phyloP scores from a whole-genome alignment of 129 eudicot species.

The Flaveria trinervia region DNA sequence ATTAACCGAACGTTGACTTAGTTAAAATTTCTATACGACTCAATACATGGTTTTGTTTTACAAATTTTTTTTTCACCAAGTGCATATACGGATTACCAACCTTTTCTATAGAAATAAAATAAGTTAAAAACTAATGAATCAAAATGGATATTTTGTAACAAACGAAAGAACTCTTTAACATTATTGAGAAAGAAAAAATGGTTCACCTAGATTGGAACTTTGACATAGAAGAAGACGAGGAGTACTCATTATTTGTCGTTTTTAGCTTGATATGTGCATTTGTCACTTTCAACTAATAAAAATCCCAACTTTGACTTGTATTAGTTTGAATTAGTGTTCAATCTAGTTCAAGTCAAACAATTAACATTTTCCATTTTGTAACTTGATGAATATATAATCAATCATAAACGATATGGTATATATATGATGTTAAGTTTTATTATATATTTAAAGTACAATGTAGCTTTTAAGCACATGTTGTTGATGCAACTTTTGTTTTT shows the following conservation, averaged over 20 bases:
- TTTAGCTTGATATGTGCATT: constrained; percentile 8
- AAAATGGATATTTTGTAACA: neutral
- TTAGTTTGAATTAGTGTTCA: neutral
- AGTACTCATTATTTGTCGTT: constrained; percentile 5
- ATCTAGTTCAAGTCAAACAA: constrained; percentile 1
- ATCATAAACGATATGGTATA: neutral
- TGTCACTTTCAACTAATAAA: constrained; percentile 6
- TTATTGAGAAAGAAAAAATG: neutral
- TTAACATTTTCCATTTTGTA: neutral
- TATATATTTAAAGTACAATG: no score
- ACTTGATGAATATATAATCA: neutral
- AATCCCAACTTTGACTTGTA: constrained; percentile 3
- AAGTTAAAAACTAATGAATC: neutral
- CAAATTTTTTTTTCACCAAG: no score
- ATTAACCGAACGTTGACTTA: no score
- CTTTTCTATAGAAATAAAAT: no score
- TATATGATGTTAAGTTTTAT: no score
- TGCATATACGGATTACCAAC: neutral
- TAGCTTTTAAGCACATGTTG: no score
- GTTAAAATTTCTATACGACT: no score
- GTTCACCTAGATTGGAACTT: constrained; percentile 5
- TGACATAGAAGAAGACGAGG: neutral
- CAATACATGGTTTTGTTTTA: no score
- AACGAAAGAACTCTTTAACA: neutral
- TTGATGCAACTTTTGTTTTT: no score